A percentile compares a stretch with the other conserved stretches of the same genome.
Evolutionary conservation across 768 basidiomycete species (phyloP).

Genomic region (Xerocomus brunneocitrinus): DNA sequence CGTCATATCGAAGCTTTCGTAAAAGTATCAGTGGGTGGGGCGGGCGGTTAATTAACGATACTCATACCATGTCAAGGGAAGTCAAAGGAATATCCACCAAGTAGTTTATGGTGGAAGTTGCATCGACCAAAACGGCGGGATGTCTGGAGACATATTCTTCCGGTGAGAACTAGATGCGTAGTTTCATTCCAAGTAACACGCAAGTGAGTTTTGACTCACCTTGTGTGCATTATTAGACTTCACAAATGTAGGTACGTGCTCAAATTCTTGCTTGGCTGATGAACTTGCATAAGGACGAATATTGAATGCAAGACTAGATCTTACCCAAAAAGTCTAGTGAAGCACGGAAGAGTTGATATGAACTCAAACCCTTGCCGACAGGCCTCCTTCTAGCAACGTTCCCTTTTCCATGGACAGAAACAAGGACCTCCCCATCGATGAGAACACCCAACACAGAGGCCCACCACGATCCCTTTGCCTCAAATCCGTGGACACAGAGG

Average conservation of each 20-base stretch:
- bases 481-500: conserved; percentile 66
- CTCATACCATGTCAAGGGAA: conserved; percentile 70
- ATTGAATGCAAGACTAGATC: conserved; percentile 17
- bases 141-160: conserved; percentile 51
- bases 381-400: conserved; percentile 43
- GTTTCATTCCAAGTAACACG: not conserved
- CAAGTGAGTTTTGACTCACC: conserved; percentile 33
- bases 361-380: conserved; percentile 77
- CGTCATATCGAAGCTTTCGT: conserved; percentile 71
- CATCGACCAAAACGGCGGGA: conserved; percentile 70
- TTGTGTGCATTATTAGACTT: conserved; percentile 51
- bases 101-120: conserved; percentile 71
- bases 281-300: conserved; percentile 8
- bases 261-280: conserved; percentile 69
- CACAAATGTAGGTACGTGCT: conserved; percentile 51
- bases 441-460: conserved; percentile 53
- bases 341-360: conserved; percentile 86
- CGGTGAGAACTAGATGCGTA: conserved; percentile 46
- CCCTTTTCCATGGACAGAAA: conserved; percentile 17
- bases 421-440: conserved; percentile 62
- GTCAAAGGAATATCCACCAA: conserved; percentile 69
- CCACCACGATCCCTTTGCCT: conserved; percentile 68
- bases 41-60: not conserved
- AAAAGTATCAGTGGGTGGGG: conserved; percentile 1
- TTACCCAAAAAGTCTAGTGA: conserved; percentile 79